Evolutionary conservation across 495 filamentous ascomycete genomes (phyloP).

Genomic region (Hypoxylon subgilvum): DNA sequence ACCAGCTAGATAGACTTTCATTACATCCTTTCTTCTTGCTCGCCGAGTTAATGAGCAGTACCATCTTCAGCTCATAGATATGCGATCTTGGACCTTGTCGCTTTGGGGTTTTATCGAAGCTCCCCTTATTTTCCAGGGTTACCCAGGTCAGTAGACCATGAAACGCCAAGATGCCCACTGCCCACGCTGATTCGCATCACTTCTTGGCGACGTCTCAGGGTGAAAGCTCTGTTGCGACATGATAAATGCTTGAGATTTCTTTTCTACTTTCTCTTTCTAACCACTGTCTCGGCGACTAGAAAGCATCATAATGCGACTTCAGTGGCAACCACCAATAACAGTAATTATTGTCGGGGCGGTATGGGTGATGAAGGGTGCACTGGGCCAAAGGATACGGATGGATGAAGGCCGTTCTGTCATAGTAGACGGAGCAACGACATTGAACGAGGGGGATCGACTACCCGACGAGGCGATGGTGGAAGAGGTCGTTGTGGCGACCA

Average conservation of each 20-base stretch:
- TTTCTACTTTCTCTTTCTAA: constrained; percentile 2
- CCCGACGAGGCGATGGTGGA: constrained; percentile 25
- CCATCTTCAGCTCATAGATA: constrained; percentile 1
- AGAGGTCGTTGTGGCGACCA: constrained; percentile 15
- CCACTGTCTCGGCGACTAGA: background rate
- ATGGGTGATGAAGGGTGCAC: constrained; percentile 11
- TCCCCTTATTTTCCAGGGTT: too few species aligned
- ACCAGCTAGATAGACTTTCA: constrained; percentile 15
- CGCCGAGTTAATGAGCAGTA: constrained; percentile 8
- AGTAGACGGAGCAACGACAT: constrained; percentile 12
- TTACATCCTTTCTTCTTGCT: constrained; percentile 7
- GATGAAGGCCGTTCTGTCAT: constrained; percentile 17
- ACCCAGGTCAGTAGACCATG: constrained; percentile 13
- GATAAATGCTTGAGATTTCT: constrained; percentile 11
- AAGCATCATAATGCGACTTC: constrained; percentile 11
- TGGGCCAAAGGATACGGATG: constrained; percentile 24
- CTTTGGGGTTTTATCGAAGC: too few species aligned
- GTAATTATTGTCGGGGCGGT: constrained; percentile 5
- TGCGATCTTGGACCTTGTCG: constrained; percentile 3
- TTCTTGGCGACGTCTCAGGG: constrained; percentile 36
- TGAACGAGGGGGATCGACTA: constrained; percentile 4
- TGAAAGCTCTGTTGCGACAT: constrained; percentile 1
- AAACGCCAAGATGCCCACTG: constrained; percentile 35
- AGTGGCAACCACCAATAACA: constrained; percentile 7
- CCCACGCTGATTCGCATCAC: constrained; percentile 6